These are phyloP conservation scores for Vicia villosa DNA, from an alignment of 306 rosid species.

Conservation along the genomic window DNA sequence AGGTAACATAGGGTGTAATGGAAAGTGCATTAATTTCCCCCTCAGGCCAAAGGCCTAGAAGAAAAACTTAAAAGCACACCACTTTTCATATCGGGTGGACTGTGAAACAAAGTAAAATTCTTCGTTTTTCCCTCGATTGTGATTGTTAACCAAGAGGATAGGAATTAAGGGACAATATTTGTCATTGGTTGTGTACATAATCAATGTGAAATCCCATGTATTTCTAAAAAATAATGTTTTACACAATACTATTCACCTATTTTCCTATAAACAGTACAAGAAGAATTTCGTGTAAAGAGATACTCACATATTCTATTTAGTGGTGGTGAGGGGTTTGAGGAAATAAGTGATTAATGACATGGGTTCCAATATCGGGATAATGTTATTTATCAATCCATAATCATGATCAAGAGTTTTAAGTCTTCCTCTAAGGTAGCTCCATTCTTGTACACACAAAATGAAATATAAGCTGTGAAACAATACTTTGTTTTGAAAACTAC, in stretches of 20 bases:
- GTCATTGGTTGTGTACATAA: no score
- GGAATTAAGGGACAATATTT: no score
- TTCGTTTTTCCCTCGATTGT: no score
- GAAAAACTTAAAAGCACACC: no score
- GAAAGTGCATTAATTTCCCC: no score
- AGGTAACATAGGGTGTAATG: no score
- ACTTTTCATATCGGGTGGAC: no score
- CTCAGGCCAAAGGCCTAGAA: no score
- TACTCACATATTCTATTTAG: slow-evolving; percentile 85
- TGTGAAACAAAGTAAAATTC: no score
- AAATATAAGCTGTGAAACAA: slow-evolving; percentile 5
- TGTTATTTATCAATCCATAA: slow-evolving; percentile 76
- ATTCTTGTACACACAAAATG: slow-evolving; percentile 52
- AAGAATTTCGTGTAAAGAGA: background rate
- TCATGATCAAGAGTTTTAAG: slow-evolving; percentile 85
- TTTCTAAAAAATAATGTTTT: no score
- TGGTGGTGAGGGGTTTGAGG: slow-evolving; percentile 84
- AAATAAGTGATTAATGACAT: slow-evolving; percentile 75
- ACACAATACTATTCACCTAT: background rate
- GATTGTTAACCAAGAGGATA: no score
- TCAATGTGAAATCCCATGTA: no score
- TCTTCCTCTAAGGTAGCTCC: slow-evolving; percentile 77
- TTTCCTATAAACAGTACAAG: background rate
- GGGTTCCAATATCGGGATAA: slow-evolving; percentile 81
- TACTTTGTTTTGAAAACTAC: slow-evolving; percentile 1